phyloP scores from a whole-genome alignment of 2,329 filamentous ascomycete genomes.

The Dactylellina haptotyla region DNA sequence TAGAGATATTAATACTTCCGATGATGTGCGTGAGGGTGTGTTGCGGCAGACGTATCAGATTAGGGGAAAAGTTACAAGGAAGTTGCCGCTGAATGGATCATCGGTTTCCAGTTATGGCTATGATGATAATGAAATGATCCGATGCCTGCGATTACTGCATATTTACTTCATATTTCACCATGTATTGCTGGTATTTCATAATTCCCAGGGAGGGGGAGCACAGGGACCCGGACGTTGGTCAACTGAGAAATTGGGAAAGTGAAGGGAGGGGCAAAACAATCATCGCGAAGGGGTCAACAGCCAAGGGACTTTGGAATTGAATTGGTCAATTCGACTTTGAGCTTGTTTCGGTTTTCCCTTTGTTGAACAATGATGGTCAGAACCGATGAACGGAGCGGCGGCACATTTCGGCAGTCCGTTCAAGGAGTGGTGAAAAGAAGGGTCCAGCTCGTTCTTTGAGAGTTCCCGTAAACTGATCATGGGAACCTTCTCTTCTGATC shows the following conservation, averaged over 20 bases:
- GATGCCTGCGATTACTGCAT: not conserved
- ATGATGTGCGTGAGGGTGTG: not conserved
- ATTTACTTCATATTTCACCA: not conserved
- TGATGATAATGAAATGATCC: constrained; percentile 36
- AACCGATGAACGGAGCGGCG: not conserved
- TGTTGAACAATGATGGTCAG: not conserved
- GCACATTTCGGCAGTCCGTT: constrained; percentile 32
- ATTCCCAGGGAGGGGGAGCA: not conserved
- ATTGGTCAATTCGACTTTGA: constrained; percentile 1
- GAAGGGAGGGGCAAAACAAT: not conserved
- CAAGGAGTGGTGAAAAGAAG: not conserved
- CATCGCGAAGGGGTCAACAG: not conserved
- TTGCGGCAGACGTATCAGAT: constrained; percentile 41
- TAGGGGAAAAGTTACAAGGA: not conserved
- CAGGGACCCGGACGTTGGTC: not conserved
- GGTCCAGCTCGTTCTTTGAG: constrained; percentile 21
- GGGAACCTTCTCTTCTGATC: constrained; percentile 35
- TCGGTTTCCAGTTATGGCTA: not conserved
- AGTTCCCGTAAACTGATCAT: constrained; percentile 42
- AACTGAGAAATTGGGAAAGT: not conserved
- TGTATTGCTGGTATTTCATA: not conserved
- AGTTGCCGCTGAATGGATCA: constrained; percentile 1
- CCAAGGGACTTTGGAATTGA: constrained; percentile 6
- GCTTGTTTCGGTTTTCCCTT: not conserved
- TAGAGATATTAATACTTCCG: not conserved